Evolutionary conservation across 2,329 filamentous ascomycete species (phyloP).

Genomic region (Aspergillus sclerotialis): DNA sequence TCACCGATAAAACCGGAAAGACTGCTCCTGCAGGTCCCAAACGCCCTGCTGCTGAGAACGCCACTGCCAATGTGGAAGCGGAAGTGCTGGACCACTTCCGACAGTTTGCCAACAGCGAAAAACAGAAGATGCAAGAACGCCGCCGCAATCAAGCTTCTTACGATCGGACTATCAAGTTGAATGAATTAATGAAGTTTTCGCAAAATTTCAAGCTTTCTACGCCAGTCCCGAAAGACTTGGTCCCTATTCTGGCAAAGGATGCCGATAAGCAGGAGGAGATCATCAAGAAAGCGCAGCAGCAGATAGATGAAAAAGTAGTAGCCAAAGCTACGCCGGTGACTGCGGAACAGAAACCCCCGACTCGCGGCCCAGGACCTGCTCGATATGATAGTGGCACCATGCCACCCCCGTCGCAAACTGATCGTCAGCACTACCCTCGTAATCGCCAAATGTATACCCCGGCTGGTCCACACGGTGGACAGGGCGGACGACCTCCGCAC

Average conservation of each 20-base stretch:
- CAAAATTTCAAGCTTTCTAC: conserved; percentile 90
- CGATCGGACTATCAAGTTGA: conserved; percentile 88
- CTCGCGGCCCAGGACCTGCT: conserved; percentile 41
- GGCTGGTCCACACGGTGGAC: conserved; percentile 40
- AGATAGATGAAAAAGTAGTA: conserved; percentile 54
- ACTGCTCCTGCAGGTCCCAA: conserved; percentile 26
- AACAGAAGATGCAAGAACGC: conserved; percentile 52
- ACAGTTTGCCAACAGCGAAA: conserved; percentile 57
- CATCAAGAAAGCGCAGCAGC: conserved; percentile 74
- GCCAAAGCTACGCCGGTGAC: conserved; percentile 38
- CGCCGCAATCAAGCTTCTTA: conserved; percentile 50
- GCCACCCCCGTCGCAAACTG: conserved; percentile 32
- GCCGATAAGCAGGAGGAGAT: conserved; percentile 91
- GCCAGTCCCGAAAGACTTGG: conserved; percentile 82
- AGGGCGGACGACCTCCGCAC: conserved; percentile 32
- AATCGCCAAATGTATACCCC: conserved; percentile 41
- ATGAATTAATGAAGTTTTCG: conserved; percentile 92
- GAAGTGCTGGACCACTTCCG: conserved; percentile 59
- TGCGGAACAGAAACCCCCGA: conserved; percentile 48
- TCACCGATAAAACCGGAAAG: conserved; percentile 15
- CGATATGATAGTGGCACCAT: conserved; percentile 34
- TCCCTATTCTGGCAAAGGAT: conserved; percentile 94
- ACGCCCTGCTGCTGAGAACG: conserved; percentile 42
- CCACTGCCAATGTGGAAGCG: conserved; percentile 54
- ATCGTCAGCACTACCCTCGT: conserved; percentile 43